Evolutionary conservation across 768 basidiomycete genomes (phyloP).

Genomic region (Tulasnella sp.): DNA sequence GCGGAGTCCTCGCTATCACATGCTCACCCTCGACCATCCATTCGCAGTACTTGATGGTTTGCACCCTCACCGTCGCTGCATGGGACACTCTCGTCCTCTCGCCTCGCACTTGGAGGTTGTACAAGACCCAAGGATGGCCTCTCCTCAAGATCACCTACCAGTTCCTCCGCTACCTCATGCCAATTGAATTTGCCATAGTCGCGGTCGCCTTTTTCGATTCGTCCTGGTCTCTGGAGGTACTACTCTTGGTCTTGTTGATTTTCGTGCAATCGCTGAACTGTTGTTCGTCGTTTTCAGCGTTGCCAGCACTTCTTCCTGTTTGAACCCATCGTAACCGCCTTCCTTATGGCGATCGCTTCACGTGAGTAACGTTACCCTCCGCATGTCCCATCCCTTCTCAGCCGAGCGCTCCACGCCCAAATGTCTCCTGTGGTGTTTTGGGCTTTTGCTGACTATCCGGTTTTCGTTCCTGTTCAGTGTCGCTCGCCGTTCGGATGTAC

Average conservation of each 20-base stretch:
- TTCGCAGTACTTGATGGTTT: conserved; percentile 73
- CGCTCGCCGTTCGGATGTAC: conserved; percentile 68
- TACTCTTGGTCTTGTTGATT: conserved; percentile 14
- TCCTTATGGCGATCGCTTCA: conserved; percentile 64
- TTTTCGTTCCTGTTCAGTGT: conserved; percentile 26
- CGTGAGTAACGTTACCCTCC: conserved; percentile 25
- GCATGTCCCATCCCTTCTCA: background rate
- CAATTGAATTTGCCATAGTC: conserved; percentile 63
- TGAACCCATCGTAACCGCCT: conserved; percentile 74
- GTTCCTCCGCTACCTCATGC: conserved; percentile 66
- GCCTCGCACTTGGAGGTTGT: conserved; percentile 63
- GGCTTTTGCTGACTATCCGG: background rate
- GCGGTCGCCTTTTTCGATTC: conserved; percentile 81
- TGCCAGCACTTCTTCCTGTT: conserved; percentile 70
- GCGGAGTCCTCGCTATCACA: background rate
- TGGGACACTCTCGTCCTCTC: conserved; percentile 84
- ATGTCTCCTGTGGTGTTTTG: background rate
- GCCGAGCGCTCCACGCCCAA: background rate
- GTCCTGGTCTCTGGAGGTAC: conserved; percentile 43
- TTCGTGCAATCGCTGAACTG: background rate
- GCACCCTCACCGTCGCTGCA: conserved; percentile 78
- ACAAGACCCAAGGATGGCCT: conserved; percentile 56
- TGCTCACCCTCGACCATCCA: background rate
- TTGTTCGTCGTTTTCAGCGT: conserved; percentile 25
- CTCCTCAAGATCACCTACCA: conserved; percentile 64